Evolutionary conservation across 1,139 yeast genomes (phyloP).

Genomic region (Yamadazyma dendronema): DNA sequence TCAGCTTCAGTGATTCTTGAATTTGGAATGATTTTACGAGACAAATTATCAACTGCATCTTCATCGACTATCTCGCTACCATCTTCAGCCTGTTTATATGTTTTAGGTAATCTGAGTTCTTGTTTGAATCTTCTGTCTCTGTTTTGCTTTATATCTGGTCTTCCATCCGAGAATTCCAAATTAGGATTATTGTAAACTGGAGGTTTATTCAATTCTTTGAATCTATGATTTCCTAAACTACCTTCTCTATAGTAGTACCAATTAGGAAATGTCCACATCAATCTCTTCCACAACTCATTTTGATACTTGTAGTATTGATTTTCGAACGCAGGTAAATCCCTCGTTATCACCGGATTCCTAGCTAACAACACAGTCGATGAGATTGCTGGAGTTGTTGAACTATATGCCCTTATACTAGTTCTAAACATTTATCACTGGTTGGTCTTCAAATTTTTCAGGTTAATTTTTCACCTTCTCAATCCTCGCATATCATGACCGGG

Average conservation of each 20-base stretch:
- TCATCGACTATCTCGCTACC: constrained; percentile 40
- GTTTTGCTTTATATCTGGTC: constrained; percentile 81
- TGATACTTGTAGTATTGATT: constrained; percentile 78
- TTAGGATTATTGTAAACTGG: constrained; percentile 74
- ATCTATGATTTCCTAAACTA: constrained; percentile 82
- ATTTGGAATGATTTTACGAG: constrained; percentile 69
- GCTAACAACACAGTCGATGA: constrained; percentile 60
- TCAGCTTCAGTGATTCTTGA: constrained; percentile 81
- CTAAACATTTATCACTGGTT: constrained; percentile 8
- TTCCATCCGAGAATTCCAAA: constrained; percentile 76
- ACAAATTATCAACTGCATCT: constrained; percentile 47
- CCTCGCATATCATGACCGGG: neutral
- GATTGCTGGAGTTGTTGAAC: constrained; percentile 12
- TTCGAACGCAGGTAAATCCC: constrained; percentile 73
- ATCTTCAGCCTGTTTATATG: constrained; percentile 41
- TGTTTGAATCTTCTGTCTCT: constrained; percentile 89
- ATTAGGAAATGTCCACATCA: constrained; percentile 97
- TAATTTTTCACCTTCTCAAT: neutral
- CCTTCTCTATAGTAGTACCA: constrained; percentile 92
- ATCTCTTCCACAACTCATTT: constrained; percentile 78
- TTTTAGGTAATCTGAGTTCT: constrained; percentile 66
- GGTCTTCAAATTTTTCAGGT: constrained; percentile 8
- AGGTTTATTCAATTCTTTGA: constrained; percentile 69
- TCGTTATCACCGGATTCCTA: constrained; percentile 81
- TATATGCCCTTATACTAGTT: constrained; percentile 8